A percentile compares a stretch with the other conserved stretches of the same genome.
phyloP scores from a whole-genome alignment of 805 yeast species.

The Metschnikowia chrysomelidarum region DNA sequence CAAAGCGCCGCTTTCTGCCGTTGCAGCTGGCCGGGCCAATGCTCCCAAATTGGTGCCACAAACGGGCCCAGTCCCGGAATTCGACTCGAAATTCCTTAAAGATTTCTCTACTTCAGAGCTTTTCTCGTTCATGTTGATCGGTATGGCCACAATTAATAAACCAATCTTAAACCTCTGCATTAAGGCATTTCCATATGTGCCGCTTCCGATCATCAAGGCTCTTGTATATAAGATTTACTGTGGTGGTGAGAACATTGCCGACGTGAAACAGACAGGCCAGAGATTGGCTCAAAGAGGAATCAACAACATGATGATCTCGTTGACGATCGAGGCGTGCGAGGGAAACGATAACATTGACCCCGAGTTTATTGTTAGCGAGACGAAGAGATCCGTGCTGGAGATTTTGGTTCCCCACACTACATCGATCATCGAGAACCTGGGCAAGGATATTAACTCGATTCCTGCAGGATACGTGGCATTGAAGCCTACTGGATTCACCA shows the following conservation, averaged over 20 bases:
- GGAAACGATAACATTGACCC: constrained; percentile 67
- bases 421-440: constrained; percentile 47
- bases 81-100: constrained; percentile 27
- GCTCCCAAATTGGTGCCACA: constrained; percentile 13
- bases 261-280: constrained; percentile 70
- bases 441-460: constrained; percentile 56
- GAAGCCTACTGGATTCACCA: constrained; percentile 87
- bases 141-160: constrained; percentile 64
- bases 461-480: constrained; percentile 92
- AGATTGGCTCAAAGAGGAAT: constrained; percentile 70
- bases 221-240: constrained; percentile 82
- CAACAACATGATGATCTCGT: constrained; percentile 91
- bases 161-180: constrained; percentile 60
- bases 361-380: constrained; percentile 56
- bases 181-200: constrained; percentile 69
- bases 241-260: constrained; percentile 78
- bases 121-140: constrained; percentile 64
- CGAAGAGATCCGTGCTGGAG: constrained; percentile 62
- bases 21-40: constrained; percentile 9
- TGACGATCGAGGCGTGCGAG: constrained; percentile 90
- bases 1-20: constrained; percentile 11
- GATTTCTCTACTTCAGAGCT: constrained; percentile 54
- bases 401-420: constrained; percentile 73
- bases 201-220: constrained; percentile 64
- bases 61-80: constrained; percentile 8